Evolutionary conservation across 768 basidiomycete species (phyloP).

Genomic region (Suillus americanus): DNA sequence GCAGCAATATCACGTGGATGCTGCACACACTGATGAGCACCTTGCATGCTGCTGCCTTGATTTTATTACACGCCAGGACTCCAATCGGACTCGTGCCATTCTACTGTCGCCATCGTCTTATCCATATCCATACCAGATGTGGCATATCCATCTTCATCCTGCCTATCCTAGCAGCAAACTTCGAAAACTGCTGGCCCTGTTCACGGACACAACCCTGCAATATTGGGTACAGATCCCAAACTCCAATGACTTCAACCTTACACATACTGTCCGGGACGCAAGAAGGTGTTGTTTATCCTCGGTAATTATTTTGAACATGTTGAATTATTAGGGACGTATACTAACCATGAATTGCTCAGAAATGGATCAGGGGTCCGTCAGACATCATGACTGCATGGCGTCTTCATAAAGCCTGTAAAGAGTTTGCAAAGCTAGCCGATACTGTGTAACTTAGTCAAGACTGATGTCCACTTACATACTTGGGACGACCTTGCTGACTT

Average conservation of each 20-base stretch:
- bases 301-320: slow-evolving; percentile 7
- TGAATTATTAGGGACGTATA: not conserved
- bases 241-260: not conserved
- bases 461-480: too few species aligned
- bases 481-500: too few species aligned
- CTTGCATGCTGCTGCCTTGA: not conserved
- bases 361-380: not conserved
- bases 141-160: not conserved
- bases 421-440: too few species aligned
- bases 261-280: not conserved
- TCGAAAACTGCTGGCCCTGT: not conserved
- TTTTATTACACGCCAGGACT: not conserved
- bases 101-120: not conserved
- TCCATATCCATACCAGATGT: not conserved
- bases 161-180: not conserved
- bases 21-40: not conserved
- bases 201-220: not conserved
- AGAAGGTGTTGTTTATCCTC: slow-evolving; percentile 9
- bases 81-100: not conserved
- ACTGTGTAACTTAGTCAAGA: too few species aligned
- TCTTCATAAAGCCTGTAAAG: not conserved
- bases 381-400: not conserved
- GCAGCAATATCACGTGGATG: not conserved
- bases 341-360: not conserved
- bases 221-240: too few species aligned